These are phyloP conservation scores for Clitocybe nebularis DNA, from an alignment of 1,284 basidiomycete genomes.

Conservation along the genomic window DNA sequence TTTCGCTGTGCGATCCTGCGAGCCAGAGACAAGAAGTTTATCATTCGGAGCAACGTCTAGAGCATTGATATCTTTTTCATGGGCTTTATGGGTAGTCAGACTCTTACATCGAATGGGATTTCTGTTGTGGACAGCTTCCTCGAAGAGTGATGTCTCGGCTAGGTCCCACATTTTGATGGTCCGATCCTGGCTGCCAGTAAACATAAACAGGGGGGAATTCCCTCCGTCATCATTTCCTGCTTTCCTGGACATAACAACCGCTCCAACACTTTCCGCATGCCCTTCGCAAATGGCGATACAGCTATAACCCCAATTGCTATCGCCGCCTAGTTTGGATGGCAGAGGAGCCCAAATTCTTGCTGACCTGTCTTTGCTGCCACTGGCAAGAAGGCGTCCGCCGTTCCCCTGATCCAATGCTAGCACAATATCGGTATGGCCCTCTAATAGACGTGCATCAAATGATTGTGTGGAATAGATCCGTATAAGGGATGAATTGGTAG, in stretches of 20 bases:
- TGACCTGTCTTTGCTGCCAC: conserved; percentile 90
- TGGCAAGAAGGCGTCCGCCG: conserved; percentile 74
- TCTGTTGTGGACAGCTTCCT: conserved; percentile 21
- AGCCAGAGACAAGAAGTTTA: conserved; percentile 85
- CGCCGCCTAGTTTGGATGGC: conserved; percentile 8
- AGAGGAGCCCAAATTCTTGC: conserved; percentile 81
- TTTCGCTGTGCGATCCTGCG: conserved; percentile 94
- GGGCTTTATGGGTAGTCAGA: conserved; percentile 87
- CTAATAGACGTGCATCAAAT: conserved; percentile 79
- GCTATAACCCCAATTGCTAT: conserved; percentile 53
- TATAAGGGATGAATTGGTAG: conserved; percentile 93
- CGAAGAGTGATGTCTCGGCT: conserved; percentile 37
- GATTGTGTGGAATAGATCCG: conserved; percentile 76
- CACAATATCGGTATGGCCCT: conserved; percentile 91
- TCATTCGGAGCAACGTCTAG: conserved; percentile 93
- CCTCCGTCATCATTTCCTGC: conserved; percentile 20
- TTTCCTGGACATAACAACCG: conserved; percentile 70
- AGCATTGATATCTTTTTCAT: conserved; percentile 99
- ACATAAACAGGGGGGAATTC: conserved; percentile 58
- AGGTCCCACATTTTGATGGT: conserved; percentile 99
- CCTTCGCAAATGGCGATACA: conserved; percentile 91
- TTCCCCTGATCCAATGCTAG: conserved; percentile 75
- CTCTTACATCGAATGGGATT: conserved; percentile 59
- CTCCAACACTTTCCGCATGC: conserved; percentile 92
- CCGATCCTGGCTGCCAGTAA: conserved; percentile 94